Conservation (phyloP, 345 rosid genomes). For the Pelargonium nanum region DNA sequence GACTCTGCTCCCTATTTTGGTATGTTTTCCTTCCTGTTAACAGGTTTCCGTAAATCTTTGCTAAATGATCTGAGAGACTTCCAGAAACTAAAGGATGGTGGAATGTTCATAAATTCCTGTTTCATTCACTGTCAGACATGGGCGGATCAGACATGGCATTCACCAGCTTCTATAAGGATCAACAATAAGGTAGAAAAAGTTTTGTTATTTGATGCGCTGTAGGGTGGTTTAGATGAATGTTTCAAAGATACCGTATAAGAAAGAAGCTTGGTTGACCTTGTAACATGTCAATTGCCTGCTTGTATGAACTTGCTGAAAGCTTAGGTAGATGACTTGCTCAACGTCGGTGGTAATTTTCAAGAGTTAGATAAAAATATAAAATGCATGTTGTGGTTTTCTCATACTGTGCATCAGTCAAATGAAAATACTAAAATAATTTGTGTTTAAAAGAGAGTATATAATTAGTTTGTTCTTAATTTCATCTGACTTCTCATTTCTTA, state of each 20-base stretch:
- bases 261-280: background rate
- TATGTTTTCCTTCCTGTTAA: background rate
- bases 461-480: background rate
- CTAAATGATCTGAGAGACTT: slow-evolving; percentile 37
- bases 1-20: background rate
- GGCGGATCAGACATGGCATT: slow-evolving; percentile 61
- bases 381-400: no score
- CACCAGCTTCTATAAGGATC: slow-evolving; percentile 53
- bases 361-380: background rate
- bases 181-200: slow-evolving; percentile 39
- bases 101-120: slow-evolving; percentile 80
- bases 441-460: background rate
- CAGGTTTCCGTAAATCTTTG: slow-evolving; percentile 64
- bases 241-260: background rate
- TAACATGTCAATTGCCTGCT: background rate
- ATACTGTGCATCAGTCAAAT: background rate
- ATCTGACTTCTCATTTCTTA: background rate
- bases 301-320: background rate
- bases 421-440: background rate
- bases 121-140: slow-evolving; percentile 69
- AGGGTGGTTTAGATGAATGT: background rate
- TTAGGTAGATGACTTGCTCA: no score
- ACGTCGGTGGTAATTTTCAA: background rate
- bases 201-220: background rate
- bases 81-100: slow-evolving; percentile 36